These are phyloP conservation scores for Podospora fimiseda DNA, from an alignment of 495 filamentous ascomycete genomes.

Conservation along the genomic window DNA sequence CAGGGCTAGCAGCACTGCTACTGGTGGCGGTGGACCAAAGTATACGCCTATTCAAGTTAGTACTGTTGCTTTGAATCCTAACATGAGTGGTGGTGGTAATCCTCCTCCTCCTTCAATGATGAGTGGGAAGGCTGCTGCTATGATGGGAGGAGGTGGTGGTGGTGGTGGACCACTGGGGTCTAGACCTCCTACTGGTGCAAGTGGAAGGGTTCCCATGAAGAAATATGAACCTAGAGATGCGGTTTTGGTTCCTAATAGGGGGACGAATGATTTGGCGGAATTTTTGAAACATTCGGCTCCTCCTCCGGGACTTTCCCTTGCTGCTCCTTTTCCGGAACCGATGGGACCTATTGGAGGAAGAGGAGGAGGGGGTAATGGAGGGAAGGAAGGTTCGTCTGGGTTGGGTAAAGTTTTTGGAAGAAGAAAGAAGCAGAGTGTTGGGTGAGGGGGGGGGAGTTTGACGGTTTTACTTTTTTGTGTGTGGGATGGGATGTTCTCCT, in stretches of 20 bases:
- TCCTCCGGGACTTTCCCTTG: slow-evolving; percentile 33
- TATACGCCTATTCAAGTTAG: slow-evolving; percentile 44
- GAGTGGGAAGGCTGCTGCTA: slow-evolving; percentile 11
- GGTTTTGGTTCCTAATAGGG: slow-evolving; percentile 28
- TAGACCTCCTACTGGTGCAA: slow-evolving; percentile 12
- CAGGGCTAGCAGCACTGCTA: slow-evolving; percentile 13
- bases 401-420: slow-evolving; percentile 17
- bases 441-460: not conserved
- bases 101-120: no score
- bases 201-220: slow-evolving; percentile 42
- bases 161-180: not conserved
- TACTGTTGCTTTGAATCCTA: slow-evolving; percentile 18
- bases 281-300: slow-evolving; percentile 74
- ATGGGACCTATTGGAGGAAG: not conserved
- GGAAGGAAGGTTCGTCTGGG: no score
- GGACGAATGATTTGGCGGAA: slow-evolving; percentile 69
- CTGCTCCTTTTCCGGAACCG: slow-evolving; percentile 10
- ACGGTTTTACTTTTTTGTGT: slow-evolving; percentile 1
- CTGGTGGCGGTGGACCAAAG: slow-evolving; percentile 14
- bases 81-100: no score
- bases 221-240: slow-evolving; percentile 49
- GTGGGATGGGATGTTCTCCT: no score
- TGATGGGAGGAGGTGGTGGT: slow-evolving; percentile 15
- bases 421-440: slow-evolving; percentile 24
- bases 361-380: no score